Base-by-base conservation (phyloP, 495 filamentous ascomycete species). In the Hypoxylon fuscum region DNA sequence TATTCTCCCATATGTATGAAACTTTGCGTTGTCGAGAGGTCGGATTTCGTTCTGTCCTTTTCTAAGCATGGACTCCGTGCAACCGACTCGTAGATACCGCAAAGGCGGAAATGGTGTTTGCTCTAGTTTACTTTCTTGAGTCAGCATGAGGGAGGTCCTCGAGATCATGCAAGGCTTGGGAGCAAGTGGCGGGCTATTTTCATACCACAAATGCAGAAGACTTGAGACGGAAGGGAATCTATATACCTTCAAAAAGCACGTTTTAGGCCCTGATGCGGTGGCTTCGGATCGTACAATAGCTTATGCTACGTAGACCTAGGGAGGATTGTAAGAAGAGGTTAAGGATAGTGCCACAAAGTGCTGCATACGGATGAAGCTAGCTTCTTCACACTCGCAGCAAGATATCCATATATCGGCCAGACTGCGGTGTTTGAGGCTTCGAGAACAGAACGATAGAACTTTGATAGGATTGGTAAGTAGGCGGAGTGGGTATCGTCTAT, bases 371-470 rank as follows among this genome's bases (percentile, higher is more conserved):
- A 50, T 55, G 48, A 64, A 59, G 49, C 38, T 48, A 59, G 49
- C 46, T 47, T 55, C 49, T 58, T 64, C 59, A 48, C 53, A 42
- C 23, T 61, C 64, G 59, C 55, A 59, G 63, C 49, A 47, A 42
- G 11, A 47, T 47, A 43, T 41, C 31, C 66, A 66, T 66, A 59
- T 61, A 49, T 72, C 69, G 69, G 64, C 53, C 63, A 67, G 66
- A 72, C 69, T 68, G 54, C 66, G 69, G 69, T 59, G 56, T 51
- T 69, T 55, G 69, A 72, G 43, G 43, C 38, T 70, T 72, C 50
- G 54, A 68, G 51, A 59, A 61, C 42, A 64, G 54, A 50, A 70
- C 53, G 38, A 62, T 51, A 29, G 55, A 60, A 49, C 49, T 27
- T 37, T 60, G 59, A 65, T 55, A 66, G 46, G 52, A 59, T 47